phyloP scores from a whole-genome alignment of 192 early-diverging fungal species.

The Coemansia sp. region DNA sequence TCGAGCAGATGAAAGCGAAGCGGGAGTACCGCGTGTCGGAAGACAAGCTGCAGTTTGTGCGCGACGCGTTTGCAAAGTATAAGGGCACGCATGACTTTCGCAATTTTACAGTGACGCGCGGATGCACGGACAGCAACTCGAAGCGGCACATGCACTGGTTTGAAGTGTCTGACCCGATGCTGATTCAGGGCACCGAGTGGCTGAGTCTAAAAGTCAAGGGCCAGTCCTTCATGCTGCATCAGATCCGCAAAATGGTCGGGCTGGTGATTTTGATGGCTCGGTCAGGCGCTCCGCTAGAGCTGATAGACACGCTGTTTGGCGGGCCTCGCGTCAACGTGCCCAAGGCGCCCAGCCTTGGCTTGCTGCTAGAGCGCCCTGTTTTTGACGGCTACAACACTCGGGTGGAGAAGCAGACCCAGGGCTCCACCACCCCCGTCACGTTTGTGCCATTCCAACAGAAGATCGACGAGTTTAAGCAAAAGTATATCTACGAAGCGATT shows the following conservation, averaged over 20 bases:
- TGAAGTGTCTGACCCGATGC: conserved; percentile 65
- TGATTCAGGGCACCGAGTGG: conserved; percentile 78
- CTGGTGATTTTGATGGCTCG: conserved; percentile 80
- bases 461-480: conserved; percentile 83
- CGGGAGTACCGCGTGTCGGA: conserved; percentile 63
- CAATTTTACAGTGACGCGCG: conserved; percentile 87
- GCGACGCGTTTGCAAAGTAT: conserved; percentile 65
- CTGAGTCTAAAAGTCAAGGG: conserved; percentile 87
- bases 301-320: conserved; percentile 67
- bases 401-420: conserved; percentile 12
- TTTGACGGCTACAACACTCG: conserved; percentile 65
- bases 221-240: conserved; percentile 98
- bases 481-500: conserved; percentile 82
- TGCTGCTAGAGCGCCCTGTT: conserved; percentile 78
- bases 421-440: conserved; percentile 36
- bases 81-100: conserved; percentile 89
- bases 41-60: conserved; percentile 62
- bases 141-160: conserved; percentile 83
- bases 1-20: conserved; percentile 59
- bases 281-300: conserved; percentile 58
- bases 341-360: conserved; percentile 88
- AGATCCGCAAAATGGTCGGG: conserved; percentile 99
- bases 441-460: conserved; percentile 62
- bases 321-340: conserved; percentile 84
- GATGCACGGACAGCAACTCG: conserved; percentile 70